Percentiles rank a stretch among this genome's conserved stretches.
Evolutionary conservation across 163 green algal genomes (phyloP).

Genomic region (Coccomyxa subellipsoidea): DNA sequence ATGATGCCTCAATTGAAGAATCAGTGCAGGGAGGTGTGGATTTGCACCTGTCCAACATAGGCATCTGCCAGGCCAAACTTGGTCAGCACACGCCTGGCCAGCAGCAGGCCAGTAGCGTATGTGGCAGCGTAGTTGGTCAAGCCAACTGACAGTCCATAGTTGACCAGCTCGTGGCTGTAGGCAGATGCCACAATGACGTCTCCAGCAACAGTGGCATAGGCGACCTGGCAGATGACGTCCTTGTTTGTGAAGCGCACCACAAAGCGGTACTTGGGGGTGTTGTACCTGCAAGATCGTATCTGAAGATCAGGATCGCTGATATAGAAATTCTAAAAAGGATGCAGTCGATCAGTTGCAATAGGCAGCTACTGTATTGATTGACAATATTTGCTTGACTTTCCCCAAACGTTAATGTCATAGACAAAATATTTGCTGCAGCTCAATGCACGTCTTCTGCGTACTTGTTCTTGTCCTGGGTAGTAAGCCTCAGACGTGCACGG

Average conservation of each 20-base stretch:
- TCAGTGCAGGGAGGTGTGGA: no score
- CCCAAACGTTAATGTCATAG: no score
- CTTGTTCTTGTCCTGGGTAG: conserved; percentile 99
- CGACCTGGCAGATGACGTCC: conserved; percentile 89
- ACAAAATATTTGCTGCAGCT: no score
- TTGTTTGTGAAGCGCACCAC: conserved; percentile 96
- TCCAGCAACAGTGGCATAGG: conserved; percentile 90
- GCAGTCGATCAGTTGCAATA: no score
- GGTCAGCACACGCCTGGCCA: conserved; percentile 88
- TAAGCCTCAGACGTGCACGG: conserved; percentile 84
- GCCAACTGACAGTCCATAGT: conserved; percentile 90
- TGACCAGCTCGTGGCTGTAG: conserved; percentile 91
- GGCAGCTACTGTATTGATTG: no score
- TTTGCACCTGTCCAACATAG: conserved; percentile 62
- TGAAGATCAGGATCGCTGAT: not conserved
- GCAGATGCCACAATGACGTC: conserved; percentile 87
- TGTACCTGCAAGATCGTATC: conserved; percentile 34
- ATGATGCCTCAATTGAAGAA: no score
- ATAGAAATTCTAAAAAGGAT: no score
- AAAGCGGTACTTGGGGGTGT: conserved; percentile 77
- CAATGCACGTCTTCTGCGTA: conserved; percentile 2
- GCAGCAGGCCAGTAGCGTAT: conserved; percentile 93
- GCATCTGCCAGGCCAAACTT: conserved; percentile 91
- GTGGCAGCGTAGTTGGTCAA: conserved; percentile 97
- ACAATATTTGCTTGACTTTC: no score